Conservation (phyloP, 73 alveolate species). For the Stentor coeruleus region DNA sequence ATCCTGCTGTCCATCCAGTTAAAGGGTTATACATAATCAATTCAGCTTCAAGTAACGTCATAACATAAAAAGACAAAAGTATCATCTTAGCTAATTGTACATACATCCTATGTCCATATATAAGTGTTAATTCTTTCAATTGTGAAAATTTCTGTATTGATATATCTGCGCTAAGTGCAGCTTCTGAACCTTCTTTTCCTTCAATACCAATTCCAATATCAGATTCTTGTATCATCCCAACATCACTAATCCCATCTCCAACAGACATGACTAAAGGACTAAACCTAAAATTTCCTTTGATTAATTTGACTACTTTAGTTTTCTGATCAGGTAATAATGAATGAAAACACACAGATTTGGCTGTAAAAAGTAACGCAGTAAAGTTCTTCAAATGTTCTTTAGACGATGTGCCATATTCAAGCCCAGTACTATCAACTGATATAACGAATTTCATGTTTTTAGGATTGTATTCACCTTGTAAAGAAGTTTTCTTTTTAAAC, state of each 20-base stretch:
- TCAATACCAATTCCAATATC: not conserved
- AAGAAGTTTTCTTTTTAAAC: not conserved
- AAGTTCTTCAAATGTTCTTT: not conserved
- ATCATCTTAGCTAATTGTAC: not conserved
- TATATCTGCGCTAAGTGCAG: not conserved
- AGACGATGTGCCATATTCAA: slow-evolving; percentile 1
- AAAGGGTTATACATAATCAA: not conserved
- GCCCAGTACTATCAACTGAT: not conserved
- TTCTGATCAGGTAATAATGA: slow-evolving; percentile 3
- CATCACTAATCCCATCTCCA: slow-evolving; percentile 16
- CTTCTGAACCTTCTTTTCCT: not conserved
- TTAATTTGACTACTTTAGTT: not conserved
- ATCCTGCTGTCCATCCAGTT: not conserved
- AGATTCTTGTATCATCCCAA: slow-evolving; percentile 14
- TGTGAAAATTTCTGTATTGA: not conserved
- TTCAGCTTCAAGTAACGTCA: not conserved
- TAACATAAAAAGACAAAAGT: not conserved
- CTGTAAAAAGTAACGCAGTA: not conserved
- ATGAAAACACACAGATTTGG: slow-evolving; percentile 6
- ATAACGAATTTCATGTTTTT: not conserved
- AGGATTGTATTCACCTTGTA: not conserved
- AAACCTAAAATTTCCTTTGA: not conserved
- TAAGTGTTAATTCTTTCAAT: not conserved
- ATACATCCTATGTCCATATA: not conserved
- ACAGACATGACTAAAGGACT: not conserved